Percentiles rank a stretch among this genome's conserved stretches.
These are phyloP conservation scores for Ascochyta viciae-villosae DNA, from an alignment of 2,329 filamentous ascomycete species.

Conservation along the genomic window DNA sequence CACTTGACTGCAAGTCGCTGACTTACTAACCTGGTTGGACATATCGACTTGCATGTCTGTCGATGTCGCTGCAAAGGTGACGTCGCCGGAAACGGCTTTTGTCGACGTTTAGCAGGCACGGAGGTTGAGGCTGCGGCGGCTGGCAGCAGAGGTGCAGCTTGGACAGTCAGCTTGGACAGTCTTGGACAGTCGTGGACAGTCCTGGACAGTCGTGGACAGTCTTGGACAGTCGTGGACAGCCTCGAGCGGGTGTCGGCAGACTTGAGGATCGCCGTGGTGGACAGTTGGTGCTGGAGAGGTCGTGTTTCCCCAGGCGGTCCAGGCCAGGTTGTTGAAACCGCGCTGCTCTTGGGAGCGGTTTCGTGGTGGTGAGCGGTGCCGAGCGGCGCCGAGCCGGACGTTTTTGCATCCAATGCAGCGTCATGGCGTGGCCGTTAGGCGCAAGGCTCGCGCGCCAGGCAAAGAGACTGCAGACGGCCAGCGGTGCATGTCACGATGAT, in stretches of 20 bases:
- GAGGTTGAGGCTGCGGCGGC: neutral
- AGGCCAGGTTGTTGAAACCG: neutral
- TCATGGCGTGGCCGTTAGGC: constrained; percentile 10
- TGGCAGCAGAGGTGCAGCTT: neutral
- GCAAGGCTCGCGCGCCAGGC: constrained; percentile 14
- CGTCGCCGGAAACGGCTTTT: neutral
- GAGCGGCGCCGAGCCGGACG: constrained; percentile 9
- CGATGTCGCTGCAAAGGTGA: constrained; percentile 9
- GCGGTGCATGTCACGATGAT: constrained; percentile 9
- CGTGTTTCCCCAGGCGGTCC: neutral
- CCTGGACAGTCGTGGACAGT: too few species aligned
- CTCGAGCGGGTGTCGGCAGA: constrained; percentile 2
- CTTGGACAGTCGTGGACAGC: neutral
- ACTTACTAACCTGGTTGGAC: neutral
- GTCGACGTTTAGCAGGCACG: constrained; percentile 1
- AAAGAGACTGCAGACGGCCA: constrained; percentile 16
- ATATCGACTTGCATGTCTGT: neutral
- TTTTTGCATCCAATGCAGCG: constrained; percentile 5
- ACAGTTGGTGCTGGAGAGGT: neutral
- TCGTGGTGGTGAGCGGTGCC: constrained; percentile 1
- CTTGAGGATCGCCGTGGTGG: neutral
- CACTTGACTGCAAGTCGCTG: neutral
- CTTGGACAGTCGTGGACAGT: too few species aligned
- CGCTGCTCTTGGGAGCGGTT: neutral
- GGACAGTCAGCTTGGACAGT: too few species aligned